Base-by-base conservation (phyloP, 345 rosid genomes). In the Camelina hispida region DNA sequence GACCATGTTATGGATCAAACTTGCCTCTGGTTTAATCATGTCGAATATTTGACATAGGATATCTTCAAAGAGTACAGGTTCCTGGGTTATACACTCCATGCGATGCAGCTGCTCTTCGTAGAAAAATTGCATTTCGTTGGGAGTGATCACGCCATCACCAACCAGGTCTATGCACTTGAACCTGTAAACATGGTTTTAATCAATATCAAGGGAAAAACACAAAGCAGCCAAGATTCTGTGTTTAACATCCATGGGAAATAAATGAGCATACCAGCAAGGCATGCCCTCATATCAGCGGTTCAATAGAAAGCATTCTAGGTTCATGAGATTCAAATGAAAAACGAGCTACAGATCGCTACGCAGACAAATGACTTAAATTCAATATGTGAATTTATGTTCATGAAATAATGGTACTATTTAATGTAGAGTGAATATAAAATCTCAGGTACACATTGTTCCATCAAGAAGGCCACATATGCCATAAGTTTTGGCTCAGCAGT, bases 31-130 rank as follows among this genome's bases (percentile, higher is more conserved):
- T 52, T 86, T 85, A 80, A 89, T 86, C 97, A 91, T 93, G 79
- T 91, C 97, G 54, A 93, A 78, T 72, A 93, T 91, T 87, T 89
- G 97, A 78, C 96, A 91, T 17, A 93, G 71, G 43, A 91, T 91
- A 79, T 89, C 92, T 82, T 88, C 93, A 71, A 93, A 91, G 10
- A 85, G 84, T 43, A 89, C 93, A 68, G 91, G 86, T 73, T 89
- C 91, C 66, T 86, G 88, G 66, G 88, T 89, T 84, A 90, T 84
- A 86, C 93, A 89, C 73, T 83, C 88, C 93, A 93, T 86, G 12
- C 98, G 90, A 79, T 86, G 91, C 84, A 86, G 80, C 80, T 93
- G 98, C 84, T 91, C 97, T 80, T 89, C 96, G 11, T 87, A 93
- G 81, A 91, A 93, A 79, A 83, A 93, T 62, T 87, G 92, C 88